Conservation (phyloP, 495 filamentous ascomycete species). For the Pyrenula aspistea region DNA sequence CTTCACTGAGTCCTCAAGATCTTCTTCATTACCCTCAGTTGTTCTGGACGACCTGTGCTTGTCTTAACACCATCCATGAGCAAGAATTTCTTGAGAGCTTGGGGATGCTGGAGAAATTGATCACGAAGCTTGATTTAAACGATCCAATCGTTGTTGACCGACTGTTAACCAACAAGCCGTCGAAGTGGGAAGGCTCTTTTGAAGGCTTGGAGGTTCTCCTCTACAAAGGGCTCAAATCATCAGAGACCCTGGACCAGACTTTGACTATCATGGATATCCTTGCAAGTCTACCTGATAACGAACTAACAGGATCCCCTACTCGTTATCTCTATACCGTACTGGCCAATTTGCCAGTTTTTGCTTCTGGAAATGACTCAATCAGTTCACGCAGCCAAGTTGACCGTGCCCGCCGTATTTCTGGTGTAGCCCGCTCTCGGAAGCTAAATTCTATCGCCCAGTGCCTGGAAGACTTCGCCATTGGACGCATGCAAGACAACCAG, state of each 20-base stretch:
- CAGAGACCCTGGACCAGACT: conserved; percentile 61
- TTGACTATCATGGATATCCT: conserved; percentile 68
- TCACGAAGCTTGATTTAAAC: conserved; percentile 72
- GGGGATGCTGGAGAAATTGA: conserved; percentile 78
- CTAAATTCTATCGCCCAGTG: conserved; percentile 23
- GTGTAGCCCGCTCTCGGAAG: not conserved
- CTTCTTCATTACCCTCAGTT: conserved; percentile 81
- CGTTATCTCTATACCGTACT: conserved; percentile 74
- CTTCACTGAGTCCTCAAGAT: conserved; percentile 65
- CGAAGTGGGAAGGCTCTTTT: conserved; percentile 81
- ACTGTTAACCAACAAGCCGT: conserved; percentile 65
- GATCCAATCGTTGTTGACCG: conserved; percentile 53
- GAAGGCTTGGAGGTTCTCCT: conserved; percentile 77
- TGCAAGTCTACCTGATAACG: conserved; percentile 64
- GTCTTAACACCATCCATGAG: conserved; percentile 90
- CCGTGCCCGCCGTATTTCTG: conserved; percentile 18
- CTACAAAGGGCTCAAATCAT: conserved; percentile 88
- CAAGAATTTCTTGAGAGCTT: conserved; percentile 85
- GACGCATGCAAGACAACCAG: conserved; percentile 53
- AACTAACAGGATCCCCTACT: conserved; percentile 68
- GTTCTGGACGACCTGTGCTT: conserved; percentile 96
- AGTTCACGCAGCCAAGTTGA: conserved; percentile 50
- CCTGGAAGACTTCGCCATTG: conserved; percentile 57
- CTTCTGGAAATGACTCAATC: conserved; percentile 15
- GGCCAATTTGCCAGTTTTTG: conserved; percentile 81